These are phyloP conservation scores for Byssoonygena ceratinophila DNA, from an alignment of 2,329 filamentous ascomycete species.

Conservation along the genomic window DNA sequence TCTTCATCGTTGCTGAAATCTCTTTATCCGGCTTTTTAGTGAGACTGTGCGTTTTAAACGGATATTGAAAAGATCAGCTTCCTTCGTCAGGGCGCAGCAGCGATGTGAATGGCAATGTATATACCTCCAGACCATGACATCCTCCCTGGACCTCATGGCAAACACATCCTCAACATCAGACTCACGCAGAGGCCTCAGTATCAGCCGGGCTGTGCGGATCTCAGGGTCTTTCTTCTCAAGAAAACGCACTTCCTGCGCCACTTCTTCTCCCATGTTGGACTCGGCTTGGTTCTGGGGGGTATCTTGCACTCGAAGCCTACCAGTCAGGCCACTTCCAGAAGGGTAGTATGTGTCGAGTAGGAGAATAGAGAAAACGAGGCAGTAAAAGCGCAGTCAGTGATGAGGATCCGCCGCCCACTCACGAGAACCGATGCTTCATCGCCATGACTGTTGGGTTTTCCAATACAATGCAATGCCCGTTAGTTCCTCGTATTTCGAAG, in stretches of 20 bases:
- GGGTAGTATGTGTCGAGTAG: not conserved
- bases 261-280: not conserved
- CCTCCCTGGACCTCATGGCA: constrained; percentile 20
- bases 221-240: not conserved
- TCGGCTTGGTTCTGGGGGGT: not conserved
- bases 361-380: too few relatives aligned
- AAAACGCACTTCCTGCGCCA: not conserved
- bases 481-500: too few relatives aligned
- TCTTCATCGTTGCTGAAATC: constrained; percentile 4
- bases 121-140: constrained; percentile 25
- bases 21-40: constrained; percentile 9
- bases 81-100: too few relatives aligned
- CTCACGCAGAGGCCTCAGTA: constrained; percentile 18
- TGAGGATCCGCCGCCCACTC: too few relatives aligned
- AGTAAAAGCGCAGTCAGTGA: too few relatives aligned
- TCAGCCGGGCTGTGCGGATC: constrained; percentile 15
- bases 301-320: not conserved
- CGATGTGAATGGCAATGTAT: not conserved
- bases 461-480: too few relatives aligned
- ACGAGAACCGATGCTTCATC: too few relatives aligned
- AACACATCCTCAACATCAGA: constrained; percentile 20
- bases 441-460: too few relatives aligned
- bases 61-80: not conserved
- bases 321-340: not conserved
- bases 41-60: constrained; percentile 3